Evolutionary conservation across 106 monocot genomes (phyloP).

Genomic region (Allium fistulosum): DNA sequence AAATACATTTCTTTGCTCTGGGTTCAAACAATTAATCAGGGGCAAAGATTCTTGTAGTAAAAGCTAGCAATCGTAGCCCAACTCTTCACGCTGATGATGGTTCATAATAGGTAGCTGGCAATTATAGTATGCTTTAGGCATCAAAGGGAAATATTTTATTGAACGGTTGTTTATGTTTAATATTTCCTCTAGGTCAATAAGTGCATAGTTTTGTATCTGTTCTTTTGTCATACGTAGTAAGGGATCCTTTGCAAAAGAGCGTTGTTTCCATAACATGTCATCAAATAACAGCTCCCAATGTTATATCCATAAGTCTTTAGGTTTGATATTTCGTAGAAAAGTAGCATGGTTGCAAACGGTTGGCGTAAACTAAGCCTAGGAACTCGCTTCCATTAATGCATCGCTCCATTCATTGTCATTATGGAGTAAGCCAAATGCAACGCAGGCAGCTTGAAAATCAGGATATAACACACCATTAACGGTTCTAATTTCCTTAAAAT

Average conservation of each 20-base stretch:
- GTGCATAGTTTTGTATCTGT: neutral
- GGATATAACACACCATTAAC: neutral
- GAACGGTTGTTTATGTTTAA: neutral
- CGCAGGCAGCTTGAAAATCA: neutral
- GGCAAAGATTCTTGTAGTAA: neutral
- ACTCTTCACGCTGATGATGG: neutral
- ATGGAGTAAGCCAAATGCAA: neutral
- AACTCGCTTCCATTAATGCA: neutral
- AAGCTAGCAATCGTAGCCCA: neutral
- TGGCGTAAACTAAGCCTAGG: neutral
- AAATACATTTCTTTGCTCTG: constrained; percentile 9
- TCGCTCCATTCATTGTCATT: neutral
- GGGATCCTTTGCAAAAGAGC: neutral
- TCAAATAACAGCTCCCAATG: neutral
- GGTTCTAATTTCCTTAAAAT: neutral
- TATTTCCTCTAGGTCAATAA: neutral
- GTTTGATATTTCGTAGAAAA: neutral
- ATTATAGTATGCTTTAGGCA: neutral
- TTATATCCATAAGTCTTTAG: neutral
- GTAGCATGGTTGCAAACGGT: neutral
- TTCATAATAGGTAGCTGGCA: neutral
- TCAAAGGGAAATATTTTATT: neutral
- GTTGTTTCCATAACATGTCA: neutral
- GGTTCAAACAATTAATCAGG: neutral
- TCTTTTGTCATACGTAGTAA: neutral